Evolutionary conservation across 2,329 filamentous ascomycete species (phyloP), one percentile per base, ranked within the genome.

Genomic region (Massarina eburnea): DNA sequence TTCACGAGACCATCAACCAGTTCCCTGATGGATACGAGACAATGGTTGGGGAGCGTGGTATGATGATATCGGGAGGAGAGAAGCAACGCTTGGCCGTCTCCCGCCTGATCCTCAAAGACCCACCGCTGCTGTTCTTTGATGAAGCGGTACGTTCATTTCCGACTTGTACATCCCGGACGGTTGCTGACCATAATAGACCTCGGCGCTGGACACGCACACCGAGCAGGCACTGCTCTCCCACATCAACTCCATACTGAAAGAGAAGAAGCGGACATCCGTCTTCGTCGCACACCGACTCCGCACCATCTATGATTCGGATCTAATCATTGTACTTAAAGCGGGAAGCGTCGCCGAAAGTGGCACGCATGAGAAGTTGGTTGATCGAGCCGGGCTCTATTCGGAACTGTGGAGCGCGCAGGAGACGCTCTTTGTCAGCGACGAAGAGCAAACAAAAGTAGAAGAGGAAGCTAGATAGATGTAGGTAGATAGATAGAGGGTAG

Each of bases 51-150:
- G 92, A 96, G 75, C 82, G 92, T 37, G 91, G 91, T 1, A 85
- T 96, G 82, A 96, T 96, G 91, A 96, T 96, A 35, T 95, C 89
- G 1, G 91, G 89, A 2, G 91, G 91, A 24, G 92, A 96, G 74
- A 96, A 96, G 71, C 91, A 96, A 72, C 83, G 91, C 3, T 75
- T 96, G 9, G 92, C 92, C 0, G 83, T 96, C 19, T 89, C 88
- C 20, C 79, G 91, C 34, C 69, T 96, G 30, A 80, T 96, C 1
- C 78, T 96, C 46, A 96, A 96, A 69, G 89, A 96, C 55, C 90
- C 91, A 3, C 89, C 90, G 1, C 73, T 96, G 21, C 75, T 96
- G 1, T 96, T 96, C 79, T 96, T 96, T 59, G 91, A 96, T 57
- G 91, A 96, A 76, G 92, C 91, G 38, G 79, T 81, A 73, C 57